Conservation (phyloP, 2,329 filamentous ascomycete genomes). For the Zymoseptoria tritici region DNA sequence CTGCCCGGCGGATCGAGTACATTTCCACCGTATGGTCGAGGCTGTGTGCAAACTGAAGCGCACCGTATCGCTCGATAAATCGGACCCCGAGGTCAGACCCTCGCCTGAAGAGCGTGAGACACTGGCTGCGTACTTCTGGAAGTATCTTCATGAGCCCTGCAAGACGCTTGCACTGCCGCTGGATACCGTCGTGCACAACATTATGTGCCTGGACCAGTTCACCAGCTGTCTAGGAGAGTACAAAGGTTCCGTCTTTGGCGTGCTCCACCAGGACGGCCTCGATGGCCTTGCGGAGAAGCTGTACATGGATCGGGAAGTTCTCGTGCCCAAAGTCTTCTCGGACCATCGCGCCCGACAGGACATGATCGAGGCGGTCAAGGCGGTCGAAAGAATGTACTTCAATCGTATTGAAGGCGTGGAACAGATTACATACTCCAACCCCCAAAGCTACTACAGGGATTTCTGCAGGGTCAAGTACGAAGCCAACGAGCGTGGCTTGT, state of each 20-base stretch:
- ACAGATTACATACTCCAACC: not conserved
- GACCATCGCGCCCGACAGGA: not conserved
- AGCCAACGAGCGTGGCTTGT: not conserved
- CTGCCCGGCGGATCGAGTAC: not conserved
- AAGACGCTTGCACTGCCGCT: not conserved
- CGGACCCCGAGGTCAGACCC: not conserved
- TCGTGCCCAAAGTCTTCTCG: not conserved
- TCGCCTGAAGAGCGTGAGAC: not conserved
- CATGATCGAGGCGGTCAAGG: not conserved
- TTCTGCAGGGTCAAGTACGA: not conserved
- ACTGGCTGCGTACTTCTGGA: conserved; percentile 2
- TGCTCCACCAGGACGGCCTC: not conserved
- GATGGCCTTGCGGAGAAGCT: conserved; percentile 1
- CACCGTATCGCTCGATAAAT: not conserved
- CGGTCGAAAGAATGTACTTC: not conserved
- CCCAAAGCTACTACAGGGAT: not conserved
- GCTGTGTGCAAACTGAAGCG: not conserved
- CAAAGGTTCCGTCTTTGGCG: not conserved
- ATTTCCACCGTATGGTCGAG: not conserved
- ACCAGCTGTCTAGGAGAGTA: not conserved
- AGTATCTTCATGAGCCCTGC: conserved; percentile 3
- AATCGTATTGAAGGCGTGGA: not conserved
- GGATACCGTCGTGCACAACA: not conserved
- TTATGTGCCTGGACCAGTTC: not conserved
- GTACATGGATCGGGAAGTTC: not conserved